Base-by-base conservation (phyloP, 257 asterid genomes). In the Solanum chilense region DNA sequence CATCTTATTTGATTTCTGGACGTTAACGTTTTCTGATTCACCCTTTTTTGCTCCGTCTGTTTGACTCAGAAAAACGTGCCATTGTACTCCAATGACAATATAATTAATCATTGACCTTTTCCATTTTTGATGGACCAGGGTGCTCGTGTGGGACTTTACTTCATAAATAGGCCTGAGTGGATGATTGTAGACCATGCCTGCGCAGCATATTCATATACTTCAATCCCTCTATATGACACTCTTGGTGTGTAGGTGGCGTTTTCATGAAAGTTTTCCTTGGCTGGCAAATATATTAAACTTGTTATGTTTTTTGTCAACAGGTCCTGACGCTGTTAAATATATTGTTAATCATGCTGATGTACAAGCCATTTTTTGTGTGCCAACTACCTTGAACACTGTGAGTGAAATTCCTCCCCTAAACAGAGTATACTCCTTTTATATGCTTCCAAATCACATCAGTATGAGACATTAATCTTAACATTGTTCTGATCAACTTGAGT, bases 221-320 rank as follows among this genome's bases (percentile, higher is more conserved):
- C 98, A 68, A 98, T 97, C 84, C 99, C 99, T 81, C 93, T 97
- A 92, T 97, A 97, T 82, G 99, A 97, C 91, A 97, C 99, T 87
- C 98, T 97, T 85, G 98, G 99, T 96, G 83, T 85, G 98, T 93
- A 88, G 83, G 88, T 88, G 87, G 89, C 80, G 82, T 88, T 88
- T 86, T 41, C 78, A 49, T 83, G 86, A 81, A 73, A 58, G 73
- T 87, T 90, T 91, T 83, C 80, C 60, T 77, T 44, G 86, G 90
- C 83, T 85, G 68, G 56, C 85, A 58, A 68, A 80, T 89, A 81
- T 83, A 69, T 87, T 88, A 60, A 90, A 62, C 87, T 86, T 70
- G 68, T 70, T 58, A 82, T 31, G 14, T 23, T 68, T 89, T 56
- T 88, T 66, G 64, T 82, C 68, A 88, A 70, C 94, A 97, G 99